phyloP scores from a whole-genome alignment of 2,329 filamentous ascomycete species.

The Colletotrichum sp. region DNA sequence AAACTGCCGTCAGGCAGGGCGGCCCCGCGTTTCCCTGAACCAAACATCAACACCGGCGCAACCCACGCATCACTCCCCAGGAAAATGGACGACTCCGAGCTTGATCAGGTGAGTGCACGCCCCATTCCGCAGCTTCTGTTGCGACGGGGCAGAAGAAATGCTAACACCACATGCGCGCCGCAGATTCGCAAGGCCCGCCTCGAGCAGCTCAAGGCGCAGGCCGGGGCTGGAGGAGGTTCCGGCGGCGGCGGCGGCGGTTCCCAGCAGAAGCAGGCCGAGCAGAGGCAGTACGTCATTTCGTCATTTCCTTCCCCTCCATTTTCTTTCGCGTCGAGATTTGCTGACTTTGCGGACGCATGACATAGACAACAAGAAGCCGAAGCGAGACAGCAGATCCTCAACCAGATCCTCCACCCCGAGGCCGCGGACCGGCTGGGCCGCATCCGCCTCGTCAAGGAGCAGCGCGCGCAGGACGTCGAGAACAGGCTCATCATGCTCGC shows the following conservation, averaged over 20 bases:
- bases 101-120: constrained; percentile 39
- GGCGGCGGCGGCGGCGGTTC: constrained; percentile 50
- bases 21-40: constrained; percentile 14
- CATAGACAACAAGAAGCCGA: constrained; percentile 61
- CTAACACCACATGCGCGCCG: constrained; percentile 1
- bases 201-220: constrained; percentile 85
- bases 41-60: constrained; percentile 13
- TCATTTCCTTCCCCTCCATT: not conserved
- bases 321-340: not conserved
- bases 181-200: constrained; percentile 92
- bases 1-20: constrained; percentile 16
- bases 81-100: constrained; percentile 49
- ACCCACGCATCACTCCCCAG: not conserved
- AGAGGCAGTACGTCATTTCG: constrained; percentile 33
- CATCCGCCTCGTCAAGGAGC: constrained; percentile 94
- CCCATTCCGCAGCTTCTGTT: not conserved
- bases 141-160: not conserved
- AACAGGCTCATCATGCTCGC: constrained; percentile 93
- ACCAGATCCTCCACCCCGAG: constrained; percentile 93
- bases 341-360: not conserved
- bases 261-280: constrained; percentile 70
- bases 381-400: constrained; percentile 78
- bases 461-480: constrained; percentile 88
- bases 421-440: constrained; percentile 92
- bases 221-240: constrained; percentile 52